Conservation (phyloP, 108 stramenopile genomes). For the Phaeodactylum tricornutum region DNA sequence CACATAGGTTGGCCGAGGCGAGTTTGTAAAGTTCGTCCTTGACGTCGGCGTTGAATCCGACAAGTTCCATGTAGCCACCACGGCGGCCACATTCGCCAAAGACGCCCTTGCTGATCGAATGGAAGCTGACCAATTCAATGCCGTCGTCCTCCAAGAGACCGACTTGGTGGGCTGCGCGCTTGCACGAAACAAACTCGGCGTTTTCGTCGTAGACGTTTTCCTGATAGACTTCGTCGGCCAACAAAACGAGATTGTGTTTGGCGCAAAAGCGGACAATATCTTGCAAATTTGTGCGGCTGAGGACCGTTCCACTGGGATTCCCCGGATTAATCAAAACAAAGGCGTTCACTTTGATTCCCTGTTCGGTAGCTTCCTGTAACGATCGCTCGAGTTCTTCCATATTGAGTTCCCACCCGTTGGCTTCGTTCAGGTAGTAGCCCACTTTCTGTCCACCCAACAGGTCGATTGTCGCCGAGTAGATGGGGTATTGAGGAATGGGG, state of each 20-base stretch:
- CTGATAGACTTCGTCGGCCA: slow-evolving; percentile 98
- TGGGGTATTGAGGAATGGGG: slow-evolving; percentile 97
- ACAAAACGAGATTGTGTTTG: slow-evolving; percentile 72
- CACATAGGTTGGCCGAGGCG: slow-evolving; percentile 80
- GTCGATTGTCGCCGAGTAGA: slow-evolving; percentile 90
- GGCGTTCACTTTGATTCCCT: slow-evolving; percentile 60
- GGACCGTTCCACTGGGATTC: slow-evolving; percentile 90
- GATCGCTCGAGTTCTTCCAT: slow-evolving; percentile 73
- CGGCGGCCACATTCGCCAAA: slow-evolving; percentile 97
- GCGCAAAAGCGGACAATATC: slow-evolving; percentile 86
- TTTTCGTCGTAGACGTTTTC: slow-evolving; percentile 91
- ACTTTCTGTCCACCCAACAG: slow-evolving; percentile 77
- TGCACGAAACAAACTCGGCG: slow-evolving; percentile 63
- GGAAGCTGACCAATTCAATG: slow-evolving; percentile 90
- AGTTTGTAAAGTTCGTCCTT: slow-evolving; percentile 90
- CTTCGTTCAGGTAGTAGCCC: slow-evolving; percentile 87
- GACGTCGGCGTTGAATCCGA: slow-evolving; percentile 73
- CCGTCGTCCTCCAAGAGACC: slow-evolving; percentile 49
- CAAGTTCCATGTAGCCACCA: slow-evolving; percentile 94
- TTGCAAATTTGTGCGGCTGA: slow-evolving; percentile 60
- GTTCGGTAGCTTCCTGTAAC: slow-evolving; percentile 48
- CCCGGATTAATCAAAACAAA: slow-evolving; percentile 90
- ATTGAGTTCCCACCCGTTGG: slow-evolving; percentile 73
- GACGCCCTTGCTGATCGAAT: slow-evolving; percentile 91
- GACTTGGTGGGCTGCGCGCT: slow-evolving; percentile 73